Evolutionary conservation across 305 asterid species (phyloP), one percentile per base, ranked within the genome.

Genomic region (Fraxinus angustifolia): DNA sequence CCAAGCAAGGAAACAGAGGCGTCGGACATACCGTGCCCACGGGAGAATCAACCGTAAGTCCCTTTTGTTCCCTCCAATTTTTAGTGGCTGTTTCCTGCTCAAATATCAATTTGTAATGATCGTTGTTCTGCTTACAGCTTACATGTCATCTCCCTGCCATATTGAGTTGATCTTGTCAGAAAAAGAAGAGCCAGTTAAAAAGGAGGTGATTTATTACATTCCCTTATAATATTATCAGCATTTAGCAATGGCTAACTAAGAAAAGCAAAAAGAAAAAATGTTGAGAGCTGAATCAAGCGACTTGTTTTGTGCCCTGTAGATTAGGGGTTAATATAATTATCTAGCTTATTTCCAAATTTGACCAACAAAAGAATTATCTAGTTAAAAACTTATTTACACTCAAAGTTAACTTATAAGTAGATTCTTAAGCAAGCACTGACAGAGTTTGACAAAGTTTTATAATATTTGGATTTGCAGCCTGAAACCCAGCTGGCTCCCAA

Each of bases 71-170:
- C 74, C 74, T 28, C 74, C 14, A 19, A 11, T 10, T 26, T 26
- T 28, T 12, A 67, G 35, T 28, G 17, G 38, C 36, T 30, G 19
- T 30, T 68, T 68, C 33, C 8, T 68, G 38, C 5, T 2, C 16
- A 68, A 68, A 68, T 12, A 30, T 67, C 10, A 67, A 28, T 68
- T 28, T 26, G 38, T 68, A 30, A 68, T 68, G 34, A 62, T 12
- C 2, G 19, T 26, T 14, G 38, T 30, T 68, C 19, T 68, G 38
- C 36, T 28, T 1, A 50, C 93, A 92, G 97, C 97, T 1, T 93
- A 93, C 62, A 93, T 93, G 97, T 93, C 97, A 0, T 90, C 95
- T 0, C 97, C 97, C 0, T 91, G 97, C 85, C 97, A 93, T 85
- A 92, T 92, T 6, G 97, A 92, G 87, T 82, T 92, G 87, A 86